Percentiles rank a stretch among this genome's conserved stretches.
Conservation (phyloP, 1,284 basidiomycete species). For the Marasmius oreades region DNA sequence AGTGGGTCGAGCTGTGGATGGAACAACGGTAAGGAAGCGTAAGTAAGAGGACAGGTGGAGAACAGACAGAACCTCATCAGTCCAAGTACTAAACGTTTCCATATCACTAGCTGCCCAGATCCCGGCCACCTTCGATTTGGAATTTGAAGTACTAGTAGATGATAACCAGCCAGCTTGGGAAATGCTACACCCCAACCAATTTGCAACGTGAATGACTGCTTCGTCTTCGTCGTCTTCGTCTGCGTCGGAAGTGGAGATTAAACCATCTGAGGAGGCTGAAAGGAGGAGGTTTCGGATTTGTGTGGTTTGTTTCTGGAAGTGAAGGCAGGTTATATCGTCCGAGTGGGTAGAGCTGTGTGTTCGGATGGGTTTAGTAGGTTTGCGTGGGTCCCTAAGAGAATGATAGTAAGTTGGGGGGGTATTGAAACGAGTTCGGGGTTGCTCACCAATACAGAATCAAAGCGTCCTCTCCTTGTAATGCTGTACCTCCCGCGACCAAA, state of each 20-base stretch:
- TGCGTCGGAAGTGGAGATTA: constrained; percentile 63
- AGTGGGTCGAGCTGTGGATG: constrained; percentile 46
- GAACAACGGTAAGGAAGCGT: not conserved
- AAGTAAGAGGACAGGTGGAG: constrained; percentile 2
- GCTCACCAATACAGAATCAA: constrained; percentile 66
- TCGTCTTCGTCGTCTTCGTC: constrained; percentile 75
- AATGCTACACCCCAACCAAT: constrained; percentile 68
- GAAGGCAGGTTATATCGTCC: constrained; percentile 70
- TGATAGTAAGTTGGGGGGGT: not conserved
- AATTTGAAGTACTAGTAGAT: not conserved
- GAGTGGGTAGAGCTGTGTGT: constrained; percentile 67
- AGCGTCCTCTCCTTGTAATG: constrained; percentile 66
- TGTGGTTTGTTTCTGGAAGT: constrained; percentile 37
- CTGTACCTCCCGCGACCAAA: constrained; percentile 69
- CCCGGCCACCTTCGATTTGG: constrained; percentile 16
- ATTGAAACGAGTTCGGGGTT: constrained; percentile 17
- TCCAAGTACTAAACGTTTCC: constrained; percentile 81
- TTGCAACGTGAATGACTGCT: constrained; percentile 61
- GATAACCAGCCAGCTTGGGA: constrained; percentile 68
- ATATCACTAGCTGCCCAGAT: constrained; percentile 81
- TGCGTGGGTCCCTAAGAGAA: not conserved
- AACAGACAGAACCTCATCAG: constrained; percentile 52
- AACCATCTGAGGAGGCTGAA: constrained; percentile 71
- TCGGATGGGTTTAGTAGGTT: constrained; percentile 31
- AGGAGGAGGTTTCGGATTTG: constrained; percentile 43